Evolutionary conservation across 768 basidiomycete species (phyloP), one percentile per base, ranked within the genome.

Genomic region (Calvatia gigantea): DNA sequence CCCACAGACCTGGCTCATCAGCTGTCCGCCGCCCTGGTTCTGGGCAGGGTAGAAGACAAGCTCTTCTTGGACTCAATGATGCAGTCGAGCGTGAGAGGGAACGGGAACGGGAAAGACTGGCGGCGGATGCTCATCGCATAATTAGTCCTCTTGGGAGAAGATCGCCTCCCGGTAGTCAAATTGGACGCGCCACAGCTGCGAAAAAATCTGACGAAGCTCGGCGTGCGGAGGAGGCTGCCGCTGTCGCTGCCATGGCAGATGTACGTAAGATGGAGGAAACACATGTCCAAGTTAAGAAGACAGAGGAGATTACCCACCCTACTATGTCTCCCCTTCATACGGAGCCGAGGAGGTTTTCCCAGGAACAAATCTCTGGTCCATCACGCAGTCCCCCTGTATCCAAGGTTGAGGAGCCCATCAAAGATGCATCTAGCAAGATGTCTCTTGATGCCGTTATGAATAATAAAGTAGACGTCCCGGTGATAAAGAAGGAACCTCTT

Each of bases 121-220:
- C 39, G 63, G 49, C 60, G 59, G 67, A 64, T 43, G 47, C 51
- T 21, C 67, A 64, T 53, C 61, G 65, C 29, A 55, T 70, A 21
- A 59, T 69, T 48, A 72, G 67, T 60, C 69, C 69, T 35, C 59
- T 64, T 19, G 71, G 71, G 19, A 67, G 75, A 57, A 64, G 80
- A n/a, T 75, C 77, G 32, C 77, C 80, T 49, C 79, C 79, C 2
- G 78, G 78, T n/a, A 79, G 78, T 58, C 69, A 71, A 42, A 66
- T 68, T 31, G 78, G 78, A 17, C 66, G 78, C 51, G 75, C 76
- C 21, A 76, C 75, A 51, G 76, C 77, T 23, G 73, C 75, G 6
- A 67, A 75, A 53, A 80, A 77, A 61, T 70, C 72, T 19, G 79
- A 77, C 42, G 75, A 71, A 19, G 60, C 54, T 47, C 54, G 54